phyloP scores from a whole-genome alignment of 768 basidiomycete species.

The Pleurotus giganteus region DNA sequence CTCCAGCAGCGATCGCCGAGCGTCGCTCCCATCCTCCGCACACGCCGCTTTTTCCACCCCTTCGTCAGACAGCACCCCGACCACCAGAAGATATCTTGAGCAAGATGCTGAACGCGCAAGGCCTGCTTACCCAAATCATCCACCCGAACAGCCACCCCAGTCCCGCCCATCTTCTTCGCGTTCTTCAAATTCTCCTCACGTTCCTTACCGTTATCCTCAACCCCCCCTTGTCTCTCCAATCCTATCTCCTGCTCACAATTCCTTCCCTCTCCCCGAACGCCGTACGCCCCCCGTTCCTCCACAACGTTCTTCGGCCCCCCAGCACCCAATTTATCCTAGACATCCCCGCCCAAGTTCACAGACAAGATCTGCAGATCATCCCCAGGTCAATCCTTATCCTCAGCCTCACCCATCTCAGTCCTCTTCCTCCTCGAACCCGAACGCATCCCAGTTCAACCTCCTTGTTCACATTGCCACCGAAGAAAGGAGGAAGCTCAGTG shows the following conservation, averaged over 20 bases:
- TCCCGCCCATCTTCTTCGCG: conserved; percentile 8
- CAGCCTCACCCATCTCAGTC: background rate
- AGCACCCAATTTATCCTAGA: background rate
- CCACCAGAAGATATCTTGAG: background rate
- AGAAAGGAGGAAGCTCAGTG: conserved; percentile 53
- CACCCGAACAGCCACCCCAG: conserved; percentile 8
- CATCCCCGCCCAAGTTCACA: conserved; percentile 4
- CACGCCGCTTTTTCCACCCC: conserved; percentile 1
- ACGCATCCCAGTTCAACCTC: conserved; percentile 39
- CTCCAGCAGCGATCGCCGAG: background rate
- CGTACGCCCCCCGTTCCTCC: conserved; percentile 1
- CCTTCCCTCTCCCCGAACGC: background rate
- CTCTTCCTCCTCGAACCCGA: conserved; percentile 6
- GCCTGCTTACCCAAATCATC: background rate
- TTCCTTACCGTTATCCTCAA: conserved; percentile 17
- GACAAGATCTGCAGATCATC: conserved; percentile 5
- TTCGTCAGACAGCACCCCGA: background rate
- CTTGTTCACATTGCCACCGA: conserved; percentile 71
- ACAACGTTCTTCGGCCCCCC: background rate
- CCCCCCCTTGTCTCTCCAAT: conserved; percentile 5
- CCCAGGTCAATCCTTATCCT: conserved; percentile 6
- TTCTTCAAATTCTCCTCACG: conserved; percentile 16
- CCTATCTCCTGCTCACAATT: background rate
- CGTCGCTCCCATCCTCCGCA: conserved; percentile 1
- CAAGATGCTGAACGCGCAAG: background rate